Evolutionary conservation across 768 basidiomycete species (phyloP).

Genomic region (Pleurotus pulmonarius): DNA sequence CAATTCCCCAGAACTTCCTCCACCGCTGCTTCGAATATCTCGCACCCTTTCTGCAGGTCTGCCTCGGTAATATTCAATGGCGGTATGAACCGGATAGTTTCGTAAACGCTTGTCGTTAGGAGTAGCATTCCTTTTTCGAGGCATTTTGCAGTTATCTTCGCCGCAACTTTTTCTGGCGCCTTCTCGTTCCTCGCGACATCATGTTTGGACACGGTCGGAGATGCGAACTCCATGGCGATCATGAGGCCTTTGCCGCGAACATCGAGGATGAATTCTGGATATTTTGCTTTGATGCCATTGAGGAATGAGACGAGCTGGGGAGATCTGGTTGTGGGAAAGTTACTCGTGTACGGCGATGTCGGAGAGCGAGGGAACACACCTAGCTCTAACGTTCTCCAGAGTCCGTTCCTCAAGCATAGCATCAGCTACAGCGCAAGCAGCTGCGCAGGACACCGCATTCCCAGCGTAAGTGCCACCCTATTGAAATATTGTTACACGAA

Average conservation of each 20-base stretch:
- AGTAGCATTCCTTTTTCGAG: slow-evolving; percentile 84
- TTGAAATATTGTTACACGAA: background rate
- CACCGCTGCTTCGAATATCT: slow-evolving; percentile 67
- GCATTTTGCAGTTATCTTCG: slow-evolving; percentile 72
- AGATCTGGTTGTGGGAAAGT: slow-evolving; percentile 43
- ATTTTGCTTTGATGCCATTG: slow-evolving; percentile 47
- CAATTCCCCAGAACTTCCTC: slow-evolving; percentile 60
- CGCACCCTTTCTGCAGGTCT: slow-evolving; percentile 68
- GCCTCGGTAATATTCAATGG: slow-evolving; percentile 75
- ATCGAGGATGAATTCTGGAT: slow-evolving; percentile 66
- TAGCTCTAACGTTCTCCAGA: slow-evolving; percentile 70
- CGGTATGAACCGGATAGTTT: slow-evolving; percentile 91
- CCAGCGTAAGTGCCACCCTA: slow-evolving; percentile 91
- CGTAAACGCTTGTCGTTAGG: slow-evolving; percentile 86
- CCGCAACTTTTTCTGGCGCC: slow-evolving; percentile 50
- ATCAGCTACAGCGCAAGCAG: slow-evolving; percentile 78
- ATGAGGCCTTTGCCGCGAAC: slow-evolving; percentile 88
- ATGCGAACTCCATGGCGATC: slow-evolving; percentile 78
- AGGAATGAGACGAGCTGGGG: slow-evolving; percentile 66
- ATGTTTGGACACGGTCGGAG: slow-evolving; percentile 50
- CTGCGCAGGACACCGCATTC: slow-evolving; percentile 90
- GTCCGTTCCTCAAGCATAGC: slow-evolving; percentile 79
- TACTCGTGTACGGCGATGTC: background rate
- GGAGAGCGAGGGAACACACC: slow-evolving; percentile 34
- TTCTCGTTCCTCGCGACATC: slow-evolving; percentile 36